Base-by-base conservation (phyloP, 2,329 filamentous ascomycete species). In the Fusarium metavorans region DNA sequence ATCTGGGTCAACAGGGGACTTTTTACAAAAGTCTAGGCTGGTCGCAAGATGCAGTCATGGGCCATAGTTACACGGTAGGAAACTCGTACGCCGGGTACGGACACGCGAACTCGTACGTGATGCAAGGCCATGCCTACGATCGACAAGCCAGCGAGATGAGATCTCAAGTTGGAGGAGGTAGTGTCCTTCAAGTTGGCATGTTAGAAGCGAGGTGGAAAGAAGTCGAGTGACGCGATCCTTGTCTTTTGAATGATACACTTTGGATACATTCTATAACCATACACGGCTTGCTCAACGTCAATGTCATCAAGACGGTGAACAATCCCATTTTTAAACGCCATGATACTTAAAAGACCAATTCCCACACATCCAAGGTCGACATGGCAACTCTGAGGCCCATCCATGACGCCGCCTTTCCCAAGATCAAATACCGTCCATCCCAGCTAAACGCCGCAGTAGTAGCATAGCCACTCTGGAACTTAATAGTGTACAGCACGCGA, bases 171-270 rank as follows among this genome's bases (percentile, higher is more conserved):
- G 48, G 48, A 32, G 71, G 62, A 27, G 71, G 64, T 2, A 56
- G 62, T 7, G 13, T 76, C 6, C 63, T 75, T 66, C 62, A 77
- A 39, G 65, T 83, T n/a, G 67, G 62, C 9, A 67, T 80, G 68
- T 60, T 85, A 56, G 82, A 84, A 70, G 70, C 77, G 62, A 67
- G 77, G 43, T 84, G 83, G 82, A 81, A 73, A 64, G 76, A 79
- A 56, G 81, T 83, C 56, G 83, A 84, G 69, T 83, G 63, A 67
- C 34, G 63, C 43, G n/a, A 48, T 3, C 43, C 25, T 48, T 39
- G 30, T 62, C 43, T 34, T 34, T 45, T 50, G 34, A 35, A 45
- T 56, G 48, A 52, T 52, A 52, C 48, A 52, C 25, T 52, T 52
- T 13, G 25, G 48, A 52, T 52, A 30, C 48, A 30, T 52, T 52